Percentiles rank a stretch among this genome's conserved stretches.
These are phyloP conservation scores for Xylaria sp. DNA, from an alignment of 2,329 filamentous ascomycete genomes.

Conservation along the genomic window DNA sequence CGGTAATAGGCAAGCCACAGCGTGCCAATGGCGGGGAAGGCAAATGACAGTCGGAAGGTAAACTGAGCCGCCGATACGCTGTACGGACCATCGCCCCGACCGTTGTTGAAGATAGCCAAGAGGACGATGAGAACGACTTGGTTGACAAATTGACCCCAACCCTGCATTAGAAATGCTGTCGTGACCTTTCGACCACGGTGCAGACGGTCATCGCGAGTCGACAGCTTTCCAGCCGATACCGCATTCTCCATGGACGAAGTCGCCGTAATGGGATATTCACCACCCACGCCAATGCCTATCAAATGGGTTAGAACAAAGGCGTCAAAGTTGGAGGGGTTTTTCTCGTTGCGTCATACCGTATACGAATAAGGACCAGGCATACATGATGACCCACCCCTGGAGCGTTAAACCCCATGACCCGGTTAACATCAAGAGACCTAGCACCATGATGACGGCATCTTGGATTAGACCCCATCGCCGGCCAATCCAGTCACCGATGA, in stretches of 20 bases:
- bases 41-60: constrained; percentile 91
- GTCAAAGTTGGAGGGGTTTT: constrained; percentile 44
- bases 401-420: constrained; percentile 85
- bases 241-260: constrained; percentile 94
- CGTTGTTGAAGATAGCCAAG: constrained; percentile 85
- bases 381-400: constrained; percentile 97
- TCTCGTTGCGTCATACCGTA: constrained; percentile 60
- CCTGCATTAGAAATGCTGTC: constrained; percentile 96
- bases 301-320: constrained; percentile 12
- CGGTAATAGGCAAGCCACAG: constrained; percentile 96
- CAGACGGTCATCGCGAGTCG: constrained; percentile 88
- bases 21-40: constrained; percentile 85
- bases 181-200: constrained; percentile 96
- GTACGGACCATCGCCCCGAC: constrained; percentile 76
- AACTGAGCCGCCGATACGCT: constrained; percentile 77
- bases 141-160: constrained; percentile 96
- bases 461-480: constrained; percentile 95
- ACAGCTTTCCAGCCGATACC: constrained; percentile 81
- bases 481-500: constrained; percentile 74
- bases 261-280: constrained; percentile 95
- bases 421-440: constrained; percentile 89
- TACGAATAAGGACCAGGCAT: constrained; percentile 92
- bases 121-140: constrained; percentile 86
- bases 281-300: constrained; percentile 65
- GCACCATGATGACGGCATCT: constrained; percentile 91